Evolutionary conservation across 768 basidiomycete species (phyloP).

Genomic region (Mycena haematopus): DNA sequence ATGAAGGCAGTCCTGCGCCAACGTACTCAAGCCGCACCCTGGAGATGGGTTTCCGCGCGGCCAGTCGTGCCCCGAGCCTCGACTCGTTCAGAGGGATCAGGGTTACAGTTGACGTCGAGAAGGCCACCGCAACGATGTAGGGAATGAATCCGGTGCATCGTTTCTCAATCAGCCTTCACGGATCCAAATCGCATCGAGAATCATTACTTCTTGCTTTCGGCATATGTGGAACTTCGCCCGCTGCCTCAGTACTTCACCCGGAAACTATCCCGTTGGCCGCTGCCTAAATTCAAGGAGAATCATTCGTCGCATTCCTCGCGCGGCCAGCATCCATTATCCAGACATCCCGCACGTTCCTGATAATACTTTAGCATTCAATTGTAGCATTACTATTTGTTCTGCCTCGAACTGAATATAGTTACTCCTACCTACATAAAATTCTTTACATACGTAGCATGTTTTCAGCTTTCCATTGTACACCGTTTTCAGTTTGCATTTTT

Average conservation of each 20-base stretch:
- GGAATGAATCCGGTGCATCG: too few species aligned
- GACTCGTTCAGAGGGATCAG: slow-evolving; percentile 44
- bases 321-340: slow-evolving; percentile 12
- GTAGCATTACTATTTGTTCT: slow-evolving; percentile 29
- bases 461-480: slow-evolving; percentile 15
- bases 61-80: slow-evolving; percentile 37
- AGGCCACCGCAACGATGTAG: slow-evolving; percentile 58
- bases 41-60: slow-evolving; percentile 53
- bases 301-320: not conserved
- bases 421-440: slow-evolving; percentile 21
- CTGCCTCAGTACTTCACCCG: slow-evolving; percentile 16
- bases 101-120: slow-evolving; percentile 69
- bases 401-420: slow-evolving; percentile 28
- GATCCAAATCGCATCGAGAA: slow-evolving; percentile 2
- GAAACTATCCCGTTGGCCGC: slow-evolving; percentile 20
- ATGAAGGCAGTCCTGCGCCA: slow-evolving; percentile 61
- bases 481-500: slow-evolving; percentile 8
- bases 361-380: slow-evolving; percentile 25
- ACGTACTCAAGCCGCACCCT: slow-evolving; percentile 51
- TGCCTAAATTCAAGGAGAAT: slow-evolving; percentile 13
- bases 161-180: not conserved
- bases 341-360: slow-evolving; percentile 19
- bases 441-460: slow-evolving; percentile 23
- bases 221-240: slow-evolving; percentile 14
- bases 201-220: slow-evolving; percentile 24